A percentile compares a stretch with the other conserved stretches of the same genome.
phyloP scores from a whole-genome alignment of 345 rosid species.

The Physaria fendleri region DNA sequence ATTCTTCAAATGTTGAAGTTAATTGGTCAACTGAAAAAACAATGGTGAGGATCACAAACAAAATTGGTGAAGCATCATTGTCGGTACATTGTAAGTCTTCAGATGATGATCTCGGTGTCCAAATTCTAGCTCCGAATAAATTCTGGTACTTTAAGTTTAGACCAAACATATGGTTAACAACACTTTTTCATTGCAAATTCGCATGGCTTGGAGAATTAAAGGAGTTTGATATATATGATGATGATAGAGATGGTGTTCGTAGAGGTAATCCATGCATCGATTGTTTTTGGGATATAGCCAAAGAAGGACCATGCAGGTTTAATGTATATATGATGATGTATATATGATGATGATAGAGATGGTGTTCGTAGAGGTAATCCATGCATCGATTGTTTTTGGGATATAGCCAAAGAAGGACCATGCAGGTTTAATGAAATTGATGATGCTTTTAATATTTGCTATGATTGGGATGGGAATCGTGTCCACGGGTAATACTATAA shows the following conservation, averaged over 20 bases:
- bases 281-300: conserved; percentile 22
- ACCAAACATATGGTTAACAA: conserved; percentile 15
- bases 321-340: too few relatives aligned
- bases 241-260: neutral
- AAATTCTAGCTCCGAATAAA: neutral
- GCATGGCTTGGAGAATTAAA: conserved; percentile 4
- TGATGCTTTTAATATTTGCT: conserved; percentile 8
- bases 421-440: neutral
- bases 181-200: conserved; percentile 14
- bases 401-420: too few relatives aligned
- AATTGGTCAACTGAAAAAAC: neutral
- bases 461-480: conserved; percentile 16
- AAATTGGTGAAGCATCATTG: conserved; percentile 14
- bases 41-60: conserved; percentile 22
- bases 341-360: too few relatives aligned
- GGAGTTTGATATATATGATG: conserved; percentile 24
- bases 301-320: too few relatives aligned
- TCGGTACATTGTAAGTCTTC: conserved; percentile 16
- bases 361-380: too few relatives aligned
- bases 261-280: conserved; percentile 10
- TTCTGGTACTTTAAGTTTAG: conserved; percentile 11
- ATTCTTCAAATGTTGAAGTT: neutral
- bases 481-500: too few relatives aligned
- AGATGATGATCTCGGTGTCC: conserved; percentile 19
- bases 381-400: too few relatives aligned